Conservation (phyloP, 2,329 filamentous ascomycete genomes). For the Diaporthe aspalathi region DNA sequence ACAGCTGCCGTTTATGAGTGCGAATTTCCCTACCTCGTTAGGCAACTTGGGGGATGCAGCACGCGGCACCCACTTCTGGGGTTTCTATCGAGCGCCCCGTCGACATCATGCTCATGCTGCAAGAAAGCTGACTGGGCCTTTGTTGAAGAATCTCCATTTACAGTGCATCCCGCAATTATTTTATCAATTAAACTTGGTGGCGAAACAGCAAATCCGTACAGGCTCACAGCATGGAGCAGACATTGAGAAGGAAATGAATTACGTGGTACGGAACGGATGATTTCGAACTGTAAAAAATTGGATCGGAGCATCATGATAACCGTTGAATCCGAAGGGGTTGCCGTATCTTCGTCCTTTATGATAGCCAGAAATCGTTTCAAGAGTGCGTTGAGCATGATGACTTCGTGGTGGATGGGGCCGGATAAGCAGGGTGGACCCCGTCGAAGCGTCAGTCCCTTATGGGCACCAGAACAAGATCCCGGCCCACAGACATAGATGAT, state of each 20-base stretch:
- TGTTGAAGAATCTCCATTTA: fast-evolving
- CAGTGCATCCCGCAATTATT: neutral
- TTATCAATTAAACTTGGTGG: neutral
- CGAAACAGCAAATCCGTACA: neutral
- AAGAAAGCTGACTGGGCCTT: neutral
- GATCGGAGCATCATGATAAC: neutral
- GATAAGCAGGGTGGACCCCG: neutral
- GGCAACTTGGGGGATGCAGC: no score
- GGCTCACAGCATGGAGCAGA: neutral
- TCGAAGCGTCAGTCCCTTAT: no score
- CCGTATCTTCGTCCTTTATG: neutral
- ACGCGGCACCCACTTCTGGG: no score
- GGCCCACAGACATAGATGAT: no score
- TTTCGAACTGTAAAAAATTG: neutral
- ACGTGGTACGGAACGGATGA: no score
- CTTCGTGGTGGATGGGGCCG: neutral
- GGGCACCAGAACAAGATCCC: no score
- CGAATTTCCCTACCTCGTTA: no score
- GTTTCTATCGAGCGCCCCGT: no score
- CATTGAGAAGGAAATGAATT: neutral
- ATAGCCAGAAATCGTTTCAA: no score
- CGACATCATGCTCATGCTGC: neutral
- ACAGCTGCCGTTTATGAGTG: no score
- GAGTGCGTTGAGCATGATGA: neutral
- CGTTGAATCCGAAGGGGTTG: neutral